Percentiles rank a stretch among this genome's conserved stretches.
phyloP scores from a whole-genome alignment of 2,329 filamentous ascomycete species.

The Fusarium sp. region DNA sequence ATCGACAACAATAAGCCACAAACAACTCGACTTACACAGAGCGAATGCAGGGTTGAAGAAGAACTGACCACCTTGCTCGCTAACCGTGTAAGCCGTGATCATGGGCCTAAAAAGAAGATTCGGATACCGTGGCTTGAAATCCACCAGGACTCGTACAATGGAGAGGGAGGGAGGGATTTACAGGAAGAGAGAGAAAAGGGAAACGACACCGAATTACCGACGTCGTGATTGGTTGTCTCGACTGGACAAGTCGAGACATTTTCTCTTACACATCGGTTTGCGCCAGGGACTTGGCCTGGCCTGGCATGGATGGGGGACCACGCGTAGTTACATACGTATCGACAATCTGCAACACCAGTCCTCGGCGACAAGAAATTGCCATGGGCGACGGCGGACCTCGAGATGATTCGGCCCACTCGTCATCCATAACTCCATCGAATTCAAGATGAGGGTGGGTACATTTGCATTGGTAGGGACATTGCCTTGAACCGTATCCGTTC shows the following conservation, averaged over 20 bases:
- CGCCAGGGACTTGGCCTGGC: slow-evolving; percentile 7
- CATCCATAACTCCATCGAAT: slow-evolving; percentile 36
- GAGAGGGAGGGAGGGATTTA: slow-evolving; percentile 11
- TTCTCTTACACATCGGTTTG: slow-evolving; percentile 29
- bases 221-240: slow-evolving; percentile 26
- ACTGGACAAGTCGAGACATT: slow-evolving; percentile 13
- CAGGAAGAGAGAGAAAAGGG: slow-evolving; percentile 10
- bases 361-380: slow-evolving; percentile 36
- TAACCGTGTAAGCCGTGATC: slow-evolving; percentile 8
- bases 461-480: slow-evolving; percentile 8
- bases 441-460: slow-evolving; percentile 31
- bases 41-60: slow-evolving; percentile 21
- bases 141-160: slow-evolving; percentile 5
- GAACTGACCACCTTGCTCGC: slow-evolving; percentile 1
- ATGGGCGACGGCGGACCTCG: slow-evolving; percentile 40
- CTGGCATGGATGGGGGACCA: slow-evolving; percentile 17
- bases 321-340: neutral
- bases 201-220: slow-evolving; percentile 12
- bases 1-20: neutral
- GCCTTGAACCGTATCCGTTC: slow-evolving; percentile 3
- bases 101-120: slow-evolving; percentile 9
- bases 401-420: slow-evolving; percentile 43
- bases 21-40: slow-evolving; percentile 19
- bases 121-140: slow-evolving; percentile 26
- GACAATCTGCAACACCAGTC: neutral